Percentiles rank a stretch among this genome's conserved stretches.
These are phyloP conservation scores for Cochliopodium minus DNA, from an alignment of 208 protist species.

Conservation along the genomic window DNA sequence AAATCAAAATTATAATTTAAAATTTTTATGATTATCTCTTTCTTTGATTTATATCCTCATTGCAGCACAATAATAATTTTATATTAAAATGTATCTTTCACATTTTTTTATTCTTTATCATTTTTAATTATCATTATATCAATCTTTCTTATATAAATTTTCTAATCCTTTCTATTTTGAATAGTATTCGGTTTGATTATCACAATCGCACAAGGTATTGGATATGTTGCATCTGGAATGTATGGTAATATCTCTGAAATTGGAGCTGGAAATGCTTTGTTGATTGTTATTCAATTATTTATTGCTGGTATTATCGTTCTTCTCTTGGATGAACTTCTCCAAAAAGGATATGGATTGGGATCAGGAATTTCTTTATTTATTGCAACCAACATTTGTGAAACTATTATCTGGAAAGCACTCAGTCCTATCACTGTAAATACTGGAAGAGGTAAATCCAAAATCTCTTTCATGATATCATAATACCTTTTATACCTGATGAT, in stretches of 20 bases:
- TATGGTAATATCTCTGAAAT: constrained; percentile 92
- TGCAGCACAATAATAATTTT: too few relatives aligned
- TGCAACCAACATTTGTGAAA: constrained; percentile 99
- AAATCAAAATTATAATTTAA: too few relatives aligned
- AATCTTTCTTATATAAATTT: constrained; percentile 13
- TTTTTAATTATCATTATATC: neutral
- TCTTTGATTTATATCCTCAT: too few relatives aligned
- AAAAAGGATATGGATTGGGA: constrained; percentile 98
- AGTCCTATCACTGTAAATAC: constrained; percentile 93
- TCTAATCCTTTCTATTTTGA: constrained; percentile 4
- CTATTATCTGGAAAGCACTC: constrained; percentile 98
- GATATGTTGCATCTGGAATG: constrained; percentile 93
- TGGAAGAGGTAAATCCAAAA: constrained; percentile 80
- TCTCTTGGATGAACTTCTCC: constrained; percentile 93
- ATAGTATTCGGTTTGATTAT: constrained; percentile 84
- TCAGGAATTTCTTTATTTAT: constrained; percentile 99
- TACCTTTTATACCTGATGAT: constrained; percentile 1
- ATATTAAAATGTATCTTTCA: too few relatives aligned
- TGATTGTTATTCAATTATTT: constrained; percentile 96
- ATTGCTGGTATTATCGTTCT: constrained; percentile 92
- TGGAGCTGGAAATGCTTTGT: constrained; percentile 64
- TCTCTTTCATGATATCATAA: constrained; percentile 14
- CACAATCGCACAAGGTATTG: constrained; percentile 84
- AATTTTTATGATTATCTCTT: too few relatives aligned
- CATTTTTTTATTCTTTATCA: constrained; percentile 6